Conservation (phyloP, 768 basidiomycete species). For the Clathrus columnatus region DNA sequence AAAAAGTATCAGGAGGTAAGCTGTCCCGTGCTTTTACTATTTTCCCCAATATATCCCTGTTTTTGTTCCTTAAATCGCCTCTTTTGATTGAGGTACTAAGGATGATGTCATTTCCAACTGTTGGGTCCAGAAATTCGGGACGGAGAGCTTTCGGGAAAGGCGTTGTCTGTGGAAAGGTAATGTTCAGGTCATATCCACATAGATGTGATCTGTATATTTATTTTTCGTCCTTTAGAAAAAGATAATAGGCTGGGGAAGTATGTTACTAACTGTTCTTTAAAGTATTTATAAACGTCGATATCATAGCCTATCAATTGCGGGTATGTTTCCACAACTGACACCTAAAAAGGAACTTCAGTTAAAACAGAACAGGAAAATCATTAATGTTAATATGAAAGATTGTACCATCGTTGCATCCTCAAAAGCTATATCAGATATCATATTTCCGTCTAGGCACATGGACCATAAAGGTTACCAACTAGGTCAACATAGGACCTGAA, state of each 20-base stretch:
- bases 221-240: neutral
- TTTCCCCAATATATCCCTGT: too few species aligned
- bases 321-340: slow-evolving; percentile 56
- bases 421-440: slow-evolving; percentile 43
- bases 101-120: neutral
- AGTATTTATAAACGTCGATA: slow-evolving; percentile 47
- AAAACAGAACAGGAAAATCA: neutral
- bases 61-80: too few species aligned
- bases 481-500: neutral
- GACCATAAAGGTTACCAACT: neutral
- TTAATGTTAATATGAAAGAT: neutral
- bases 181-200: slow-evolving; percentile 57
- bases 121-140: slow-evolving; percentile 1
- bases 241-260: neutral
- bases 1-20: neutral
- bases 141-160: slow-evolving; percentile 34
- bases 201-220: slow-evolving; percentile 37
- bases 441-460: slow-evolving; percentile 38
- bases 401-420: slow-evolving; percentile 46
- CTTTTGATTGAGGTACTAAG: too few species aligned
- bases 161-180: slow-evolving; percentile 59
- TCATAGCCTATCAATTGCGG: slow-evolving; percentile 73
- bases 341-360: slow-evolving; percentile 30
- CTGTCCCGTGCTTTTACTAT: too few species aligned
- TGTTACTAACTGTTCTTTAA: slow-evolving; percentile 51